Evolutionary conservation across 2,329 filamentous ascomycete genomes (phyloP), one percentile per base, ranked within the genome.

Genomic region (Paracamarosporium sp.): DNA sequence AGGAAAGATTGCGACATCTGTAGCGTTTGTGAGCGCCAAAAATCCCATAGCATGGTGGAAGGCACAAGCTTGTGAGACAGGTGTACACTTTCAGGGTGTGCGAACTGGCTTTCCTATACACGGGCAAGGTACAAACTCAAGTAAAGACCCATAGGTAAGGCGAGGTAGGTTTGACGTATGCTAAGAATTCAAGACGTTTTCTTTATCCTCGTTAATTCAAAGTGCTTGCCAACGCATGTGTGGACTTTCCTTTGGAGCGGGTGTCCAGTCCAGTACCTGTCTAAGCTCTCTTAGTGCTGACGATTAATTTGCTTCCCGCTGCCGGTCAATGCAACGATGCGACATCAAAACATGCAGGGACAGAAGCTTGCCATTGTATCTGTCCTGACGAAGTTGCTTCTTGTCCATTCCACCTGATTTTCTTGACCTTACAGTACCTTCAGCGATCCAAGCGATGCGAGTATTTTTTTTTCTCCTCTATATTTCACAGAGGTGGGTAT

Each of bases 241-340:
- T 9, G 12, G 17, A 38, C 27, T n/a, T n/a, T n/a, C n/a, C 30
- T 50, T 50, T 31, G 46, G 36, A 50, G 25, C 46, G 46, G 28
- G 31, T 11, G 46, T 50, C 31, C 4, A 36, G 46, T 50, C 31
- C 4, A 36, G 7, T 50, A 36, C 46, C 31, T 27, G 46, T n/a
- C 27, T 25, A 20, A 12, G 12, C 22, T 11, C 22, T n/a, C 22
- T 28, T 50, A 50, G 46, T 38, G 46, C 46, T 38, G 30, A 50
- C 31, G n/a, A 8, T 46, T 46, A 28, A 46, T 46, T 46, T 46
- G 27, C 27, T 46, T 45, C 43, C 43, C 43, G 43, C 25, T 28
- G 11, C 25, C 22, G 31, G 11, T 8, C 17, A 15, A 31, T 31
- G 43, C 43, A 45, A 27, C 25, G 13, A 25, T 38, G 36, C n/a